Base-by-base conservation (phyloP, 2,329 filamentous ascomycete genomes). In the Fusarium buharicum region DNA sequence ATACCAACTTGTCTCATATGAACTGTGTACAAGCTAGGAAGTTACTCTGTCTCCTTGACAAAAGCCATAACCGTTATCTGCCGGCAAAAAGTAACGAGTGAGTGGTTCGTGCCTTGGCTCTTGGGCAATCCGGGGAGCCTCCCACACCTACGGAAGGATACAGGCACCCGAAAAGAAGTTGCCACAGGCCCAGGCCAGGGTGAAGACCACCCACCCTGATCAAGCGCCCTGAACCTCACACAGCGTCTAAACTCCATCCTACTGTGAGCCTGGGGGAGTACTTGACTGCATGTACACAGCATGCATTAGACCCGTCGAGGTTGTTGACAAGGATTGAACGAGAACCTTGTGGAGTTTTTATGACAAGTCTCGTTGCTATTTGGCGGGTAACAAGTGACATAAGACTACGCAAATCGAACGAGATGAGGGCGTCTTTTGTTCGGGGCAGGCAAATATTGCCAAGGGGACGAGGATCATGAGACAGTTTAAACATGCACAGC, bases 141-240 rank as follows among this genome's bases (percentile, higher is more conserved):
- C 37, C 22, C 22, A 24, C 22, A 24, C 22, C 22, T 8, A 24
- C 38, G 20, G 41, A 48, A 18, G 18, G 18, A 44, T 45, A 20
- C 39, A 53, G 39, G 51, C 53, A 33, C 16, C 44, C 40, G 46
- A 56, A 55, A 55, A 45, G 46, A 52, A 59, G 36, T 53, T 51
- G 52, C 50, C 56, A 49, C 37, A 37, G 43, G 34, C 27, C 16
- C 51, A 33, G 40, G 45, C 49, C 53, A 48, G 55, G 62, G 50
- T 60, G 16, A 60, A 56, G 22, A 24, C 6, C 24, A 28, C 10
- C 20, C 39, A 50, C 50, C 39, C 51, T 30, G 39, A 55, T 33
- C 64, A 69, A 65, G 62, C 65, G 56, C 67, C 67, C 67, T 67
- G 62, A 65, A 62, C 50, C 52, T 62, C 67, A 59, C 67, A 69